phyloP scores from a whole-genome alignment of 371 early-diverging fungal genomes.

The Mucor saturninus region DNA sequence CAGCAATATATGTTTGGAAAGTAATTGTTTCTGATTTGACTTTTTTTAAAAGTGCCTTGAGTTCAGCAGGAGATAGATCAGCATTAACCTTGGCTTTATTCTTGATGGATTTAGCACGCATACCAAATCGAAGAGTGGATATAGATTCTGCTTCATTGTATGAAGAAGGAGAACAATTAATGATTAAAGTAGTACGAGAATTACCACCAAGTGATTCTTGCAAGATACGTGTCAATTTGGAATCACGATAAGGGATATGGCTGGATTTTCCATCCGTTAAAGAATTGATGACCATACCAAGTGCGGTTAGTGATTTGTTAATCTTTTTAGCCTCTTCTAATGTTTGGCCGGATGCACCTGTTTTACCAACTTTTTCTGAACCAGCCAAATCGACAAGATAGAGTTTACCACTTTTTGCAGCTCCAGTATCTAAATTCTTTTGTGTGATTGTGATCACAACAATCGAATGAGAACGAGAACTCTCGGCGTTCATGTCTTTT shows the following conservation, averaged over 20 bases:
- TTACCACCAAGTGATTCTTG: slow-evolving; percentile 99
- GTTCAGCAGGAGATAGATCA: slow-evolving; percentile 90
- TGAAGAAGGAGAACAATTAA: slow-evolving; percentile 95
- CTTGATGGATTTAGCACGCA: slow-evolving; percentile 97
- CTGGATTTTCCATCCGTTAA: slow-evolving; percentile 92
- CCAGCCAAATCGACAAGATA: slow-evolving; percentile 99
- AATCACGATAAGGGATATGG: slow-evolving; percentile 98
- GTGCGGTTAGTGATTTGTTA: slow-evolving; percentile 96
- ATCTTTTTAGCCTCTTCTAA: slow-evolving; percentile 99
- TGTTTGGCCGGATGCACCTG: slow-evolving; percentile 98
- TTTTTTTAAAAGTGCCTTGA: slow-evolving; percentile 90
- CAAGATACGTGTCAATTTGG: slow-evolving; percentile 97
- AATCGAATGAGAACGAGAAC: slow-evolving; percentile 96
- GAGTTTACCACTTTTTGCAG: slow-evolving; percentile 87
- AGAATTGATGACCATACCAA: slow-evolving; percentile 99
- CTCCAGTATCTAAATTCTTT: slow-evolving; percentile 90
- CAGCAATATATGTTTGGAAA: slow-evolving; percentile 81
- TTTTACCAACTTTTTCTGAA: slow-evolving; percentile 98
- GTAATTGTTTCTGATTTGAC: slow-evolving; percentile 80
- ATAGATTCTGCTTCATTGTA: slow-evolving; percentile 97
- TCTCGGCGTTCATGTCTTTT: slow-evolving; percentile 96
- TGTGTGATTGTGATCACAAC: slow-evolving; percentile 87
- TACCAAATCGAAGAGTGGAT: slow-evolving; percentile 96
- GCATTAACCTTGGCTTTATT: slow-evolving; percentile 98
- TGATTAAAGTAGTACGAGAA: slow-evolving; percentile 95